Conservation (phyloP, 2,329 filamentous ascomycete species). For the Botryosphaeria agaves region DNA sequence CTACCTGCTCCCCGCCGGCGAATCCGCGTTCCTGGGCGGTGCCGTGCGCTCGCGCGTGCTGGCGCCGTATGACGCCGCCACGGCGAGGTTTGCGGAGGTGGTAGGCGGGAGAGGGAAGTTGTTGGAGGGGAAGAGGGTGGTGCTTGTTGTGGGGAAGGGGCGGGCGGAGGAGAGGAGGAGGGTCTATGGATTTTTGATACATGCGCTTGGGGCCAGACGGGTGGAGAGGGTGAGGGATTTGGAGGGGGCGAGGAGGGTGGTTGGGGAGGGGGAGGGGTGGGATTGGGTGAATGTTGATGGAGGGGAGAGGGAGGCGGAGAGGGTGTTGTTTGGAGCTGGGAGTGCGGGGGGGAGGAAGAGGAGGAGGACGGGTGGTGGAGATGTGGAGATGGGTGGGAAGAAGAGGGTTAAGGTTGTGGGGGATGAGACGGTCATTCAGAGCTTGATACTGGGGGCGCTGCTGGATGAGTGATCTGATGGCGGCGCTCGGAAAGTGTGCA, state of each 20-base stretch:
- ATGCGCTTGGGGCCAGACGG: constrained; percentile 53
- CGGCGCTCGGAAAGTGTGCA: too few relatives aligned
- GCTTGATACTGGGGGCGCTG: constrained; percentile 68
- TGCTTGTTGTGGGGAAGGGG: constrained; percentile 53
- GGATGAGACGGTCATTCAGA: constrained; percentile 83
- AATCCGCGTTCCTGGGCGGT: constrained; percentile 58
- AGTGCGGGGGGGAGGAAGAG: constrained; percentile 20
- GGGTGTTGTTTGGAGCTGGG: constrained; percentile 25
- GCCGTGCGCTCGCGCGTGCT: constrained; percentile 62
- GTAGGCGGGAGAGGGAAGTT: constrained; percentile 27
- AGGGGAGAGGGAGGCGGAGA: constrained; percentile 35
- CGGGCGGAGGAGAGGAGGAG: constrained; percentile 46
- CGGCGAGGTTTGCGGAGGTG: constrained; percentile 37
- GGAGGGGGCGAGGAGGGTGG: constrained; percentile 42
- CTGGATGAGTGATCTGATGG: constrained; percentile 52
- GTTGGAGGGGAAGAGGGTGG: constrained; percentile 36
- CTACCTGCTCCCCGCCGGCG: constrained; percentile 74
- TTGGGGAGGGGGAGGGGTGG: constrained; percentile 41
- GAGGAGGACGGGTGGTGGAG: constrained; percentile 18
- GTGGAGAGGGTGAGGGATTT: constrained; percentile 49
- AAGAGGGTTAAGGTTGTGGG: constrained; percentile 46
- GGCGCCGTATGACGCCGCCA: constrained; percentile 37
- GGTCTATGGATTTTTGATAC: constrained; percentile 64
- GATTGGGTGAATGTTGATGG: constrained; percentile 71
- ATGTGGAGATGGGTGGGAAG: constrained; percentile 12